Base-by-base conservation (phyloP, 805 yeast genomes). In the Metschnikowia kofuensis region DNA sequence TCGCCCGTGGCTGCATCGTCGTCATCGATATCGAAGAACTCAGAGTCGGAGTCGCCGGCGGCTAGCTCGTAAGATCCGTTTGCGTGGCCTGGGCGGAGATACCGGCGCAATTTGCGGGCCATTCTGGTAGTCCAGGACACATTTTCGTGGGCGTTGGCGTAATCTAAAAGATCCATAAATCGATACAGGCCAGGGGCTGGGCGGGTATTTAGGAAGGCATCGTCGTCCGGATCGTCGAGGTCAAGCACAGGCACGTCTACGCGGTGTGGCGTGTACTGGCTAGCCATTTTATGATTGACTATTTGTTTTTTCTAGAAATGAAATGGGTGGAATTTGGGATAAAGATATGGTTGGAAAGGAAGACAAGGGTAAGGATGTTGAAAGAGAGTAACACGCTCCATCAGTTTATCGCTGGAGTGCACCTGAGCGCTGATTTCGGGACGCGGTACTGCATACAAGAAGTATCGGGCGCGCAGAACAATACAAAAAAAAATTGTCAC, bases 171-270 rank as follows among this genome's bases (percentile, higher is more conserved):
- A 39, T 65, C 60, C 15, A 67, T 26, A 27, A 60, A 61, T 7
- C 30, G 42, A 6, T 35, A 35, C 50, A 26, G 44, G 21, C 13
- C 16, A 15, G 27, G 35, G 38, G 38, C 29, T 27, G 32, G 14
- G 4, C 13, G 42, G 21, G 42, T 62, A 7, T 51, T 50, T 49
- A 62, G 61, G 4, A 68, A 39, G 15, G 64, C 49, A 47, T 69
- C 73, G 46, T 72, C 77, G 13, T 64, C 75, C 4, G 58, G 57
- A 26, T 69, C 75, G 55, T 82, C 85, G 47, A 82, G 63, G 56
- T 82, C 75, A 0, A 83, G 77, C 5, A 82, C 69, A 0, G 86
- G 87, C 3, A 78, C 60, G 52, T 82, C 87, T 7, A 74, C 77
- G 1, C 60, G 64, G 53, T 76, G 78, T 1, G 61, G 61, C 15